phyloP scores from a whole-genome alignment of 192 early-diverging fungal species.

The Gigaspora rosea region DNA sequence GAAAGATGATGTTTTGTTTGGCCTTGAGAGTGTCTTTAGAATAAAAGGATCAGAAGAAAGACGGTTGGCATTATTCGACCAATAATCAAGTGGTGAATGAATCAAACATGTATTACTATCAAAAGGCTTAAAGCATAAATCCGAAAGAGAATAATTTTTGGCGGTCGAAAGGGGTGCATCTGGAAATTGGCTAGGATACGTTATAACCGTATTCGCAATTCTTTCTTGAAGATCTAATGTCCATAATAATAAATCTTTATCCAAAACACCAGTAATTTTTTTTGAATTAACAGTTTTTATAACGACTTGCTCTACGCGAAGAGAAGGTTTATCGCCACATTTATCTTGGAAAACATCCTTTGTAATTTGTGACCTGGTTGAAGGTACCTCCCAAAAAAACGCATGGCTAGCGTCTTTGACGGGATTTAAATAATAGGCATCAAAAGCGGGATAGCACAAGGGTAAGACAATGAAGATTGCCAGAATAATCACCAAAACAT shows the following conservation, averaged over 20 bases:
- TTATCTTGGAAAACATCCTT: slow-evolving; percentile 4
- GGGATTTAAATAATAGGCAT: slow-evolving; percentile 40
- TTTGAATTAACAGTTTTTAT: slow-evolving; percentile 14
- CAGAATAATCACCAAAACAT: slow-evolving; percentile 53
- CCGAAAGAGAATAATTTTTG: slow-evolving; percentile 5
- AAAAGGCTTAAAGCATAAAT: not conserved
- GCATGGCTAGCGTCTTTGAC: slow-evolving; percentile 24
- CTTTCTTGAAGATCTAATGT: slow-evolving; percentile 1
- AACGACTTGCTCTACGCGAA: slow-evolving; percentile 10
- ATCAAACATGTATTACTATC: not conserved
- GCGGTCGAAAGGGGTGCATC: not conserved
- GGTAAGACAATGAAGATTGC: slow-evolving; percentile 56
- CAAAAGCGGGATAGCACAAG: slow-evolving; percentile 56
- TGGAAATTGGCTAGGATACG: not conserved
- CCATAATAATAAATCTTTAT: slow-evolving; percentile 23
- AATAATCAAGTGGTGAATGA: not conserved
- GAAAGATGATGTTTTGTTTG: not conserved
- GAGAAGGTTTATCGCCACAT: slow-evolving; percentile 7
- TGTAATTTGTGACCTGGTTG: slow-evolving; percentile 34
- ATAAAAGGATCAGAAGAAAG: slow-evolving; percentile 1
- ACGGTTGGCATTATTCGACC: not conserved
- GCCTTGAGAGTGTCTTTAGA: slow-evolving; percentile 4
- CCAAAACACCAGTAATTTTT: not conserved
- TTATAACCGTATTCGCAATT: slow-evolving; percentile 3
- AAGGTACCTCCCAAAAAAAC: slow-evolving; percentile 45